Conservation (phyloP, 345 rosid species). For the Nasturtium officinale region DNA sequence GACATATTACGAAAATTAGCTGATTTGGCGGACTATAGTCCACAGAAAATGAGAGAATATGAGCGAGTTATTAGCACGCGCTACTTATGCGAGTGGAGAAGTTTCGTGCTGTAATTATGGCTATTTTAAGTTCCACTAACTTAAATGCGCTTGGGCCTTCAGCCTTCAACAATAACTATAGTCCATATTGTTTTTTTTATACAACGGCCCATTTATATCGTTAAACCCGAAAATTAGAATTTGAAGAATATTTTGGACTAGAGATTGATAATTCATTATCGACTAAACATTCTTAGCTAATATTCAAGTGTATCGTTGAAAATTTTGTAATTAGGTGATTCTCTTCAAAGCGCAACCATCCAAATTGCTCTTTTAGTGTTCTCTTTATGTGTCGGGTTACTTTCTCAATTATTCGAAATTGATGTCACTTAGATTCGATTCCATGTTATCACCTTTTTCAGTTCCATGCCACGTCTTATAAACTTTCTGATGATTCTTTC, state of each 20-base stretch:
- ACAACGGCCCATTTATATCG: neutral
- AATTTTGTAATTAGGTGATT: neutral
- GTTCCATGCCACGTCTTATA: constrained; percentile 18
- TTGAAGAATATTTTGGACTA: neutral
- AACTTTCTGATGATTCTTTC: constrained; percentile 25
- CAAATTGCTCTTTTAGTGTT: constrained; percentile 36
- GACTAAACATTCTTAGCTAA: constrained; percentile 9
- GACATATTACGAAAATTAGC: neutral
- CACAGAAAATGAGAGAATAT: neutral
- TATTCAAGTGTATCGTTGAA: constrained; percentile 10
- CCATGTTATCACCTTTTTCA: constrained; percentile 29
- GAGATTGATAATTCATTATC: neutral
- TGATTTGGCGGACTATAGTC: neutral
- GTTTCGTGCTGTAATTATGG: neutral
- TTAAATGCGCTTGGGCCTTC: neutral
- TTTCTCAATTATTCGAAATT: constrained; percentile 22
- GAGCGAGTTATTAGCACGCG: neutral
- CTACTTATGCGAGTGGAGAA: neutral
- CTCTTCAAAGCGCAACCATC: constrained; percentile 37
- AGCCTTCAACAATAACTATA: neutral
- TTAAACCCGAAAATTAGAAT: neutral
- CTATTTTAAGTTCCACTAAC: neutral
- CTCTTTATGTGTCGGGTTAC: constrained; percentile 37
- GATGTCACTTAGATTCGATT: constrained; percentile 22
- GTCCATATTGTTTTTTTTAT: neutral